These are phyloP conservation scores for Auriscalpium orientale DNA, from an alignment of 768 basidiomycete species.

Conservation along the genomic window DNA sequence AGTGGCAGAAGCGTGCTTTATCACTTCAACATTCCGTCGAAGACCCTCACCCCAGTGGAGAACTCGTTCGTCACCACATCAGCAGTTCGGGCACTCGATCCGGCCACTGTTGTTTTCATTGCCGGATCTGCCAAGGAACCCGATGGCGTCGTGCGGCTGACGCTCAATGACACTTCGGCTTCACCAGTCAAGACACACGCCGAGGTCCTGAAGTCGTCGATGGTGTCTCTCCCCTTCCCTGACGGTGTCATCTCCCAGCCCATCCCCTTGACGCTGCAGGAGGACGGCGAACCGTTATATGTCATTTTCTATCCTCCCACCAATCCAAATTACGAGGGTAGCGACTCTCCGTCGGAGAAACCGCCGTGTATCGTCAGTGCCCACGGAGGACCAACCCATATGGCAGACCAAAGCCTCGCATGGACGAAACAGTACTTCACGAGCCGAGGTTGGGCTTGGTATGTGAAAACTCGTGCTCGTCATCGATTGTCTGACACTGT, in stretches of 20 bases:
- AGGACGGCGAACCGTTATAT: neutral
- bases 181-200: neutral
- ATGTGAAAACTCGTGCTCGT: neutral
- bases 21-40: neutral
- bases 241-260: conserved; percentile 5
- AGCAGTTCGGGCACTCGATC: neutral
- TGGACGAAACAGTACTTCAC: conserved; percentile 62
- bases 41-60: neutral
- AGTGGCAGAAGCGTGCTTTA: neutral
- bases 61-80: neutral
- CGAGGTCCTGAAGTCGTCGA: neutral
- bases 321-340: conserved; percentile 2
- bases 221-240: neutral
- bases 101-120: neutral
- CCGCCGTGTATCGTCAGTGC: conserved; percentile 8
- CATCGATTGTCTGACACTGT: conserved; percentile 14
- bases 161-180: neutral
- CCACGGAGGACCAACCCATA: conserved; percentile 39
- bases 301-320: conserved; percentile 4
- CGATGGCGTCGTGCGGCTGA: neutral
- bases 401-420: conserved; percentile 37
- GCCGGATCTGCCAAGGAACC: neutral
- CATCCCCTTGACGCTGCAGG: neutral
- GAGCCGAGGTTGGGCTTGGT: conserved; percentile 70
- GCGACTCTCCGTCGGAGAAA: neutral